Evolutionary conservation across 176 grass and related monocot species (phyloP).

Genomic region (Echinochloa phyllopogon): DNA sequence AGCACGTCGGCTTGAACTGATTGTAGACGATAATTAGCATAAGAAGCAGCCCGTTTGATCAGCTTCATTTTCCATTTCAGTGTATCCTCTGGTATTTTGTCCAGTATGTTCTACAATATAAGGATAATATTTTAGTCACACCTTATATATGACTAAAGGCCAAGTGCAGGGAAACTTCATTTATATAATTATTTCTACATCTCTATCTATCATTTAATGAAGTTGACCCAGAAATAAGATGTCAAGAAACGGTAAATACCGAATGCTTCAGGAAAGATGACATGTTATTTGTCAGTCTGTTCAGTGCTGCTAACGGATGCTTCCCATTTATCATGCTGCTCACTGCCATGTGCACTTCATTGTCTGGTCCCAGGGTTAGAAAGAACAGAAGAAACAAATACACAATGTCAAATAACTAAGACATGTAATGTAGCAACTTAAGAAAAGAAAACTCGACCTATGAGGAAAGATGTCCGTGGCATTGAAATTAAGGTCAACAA

Average conservation of each 20-base stretch:
- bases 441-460: not conserved
- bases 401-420: not conserved
- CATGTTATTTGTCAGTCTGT: constrained; percentile 51
- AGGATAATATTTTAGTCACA: not conserved
- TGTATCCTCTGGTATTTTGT: constrained; percentile 65
- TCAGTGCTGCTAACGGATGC: constrained; percentile 56
- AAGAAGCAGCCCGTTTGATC: constrained; percentile 51
- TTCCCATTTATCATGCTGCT: constrained; percentile 50
- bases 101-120: constrained; percentile 56
- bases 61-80: constrained; percentile 64
- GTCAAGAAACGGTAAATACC: not conserved
- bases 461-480: too few species aligned
- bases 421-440: not conserved
- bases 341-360: constrained; percentile 52
- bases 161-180: not conserved
- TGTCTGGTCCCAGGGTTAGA: constrained; percentile 52
- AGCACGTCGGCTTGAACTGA: constrained; percentile 64
- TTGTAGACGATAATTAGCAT: constrained; percentile 57
- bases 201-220: not conserved
- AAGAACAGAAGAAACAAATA: constrained; percentile 16
- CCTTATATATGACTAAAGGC: not conserved
- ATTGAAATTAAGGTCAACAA: too few species aligned
- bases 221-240: not conserved
- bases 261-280: constrained; percentile 51
- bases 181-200: not conserved